phyloP scores from a whole-genome alignment of 164 flowering plant species.

The Paratinospora sagittata region DNA sequence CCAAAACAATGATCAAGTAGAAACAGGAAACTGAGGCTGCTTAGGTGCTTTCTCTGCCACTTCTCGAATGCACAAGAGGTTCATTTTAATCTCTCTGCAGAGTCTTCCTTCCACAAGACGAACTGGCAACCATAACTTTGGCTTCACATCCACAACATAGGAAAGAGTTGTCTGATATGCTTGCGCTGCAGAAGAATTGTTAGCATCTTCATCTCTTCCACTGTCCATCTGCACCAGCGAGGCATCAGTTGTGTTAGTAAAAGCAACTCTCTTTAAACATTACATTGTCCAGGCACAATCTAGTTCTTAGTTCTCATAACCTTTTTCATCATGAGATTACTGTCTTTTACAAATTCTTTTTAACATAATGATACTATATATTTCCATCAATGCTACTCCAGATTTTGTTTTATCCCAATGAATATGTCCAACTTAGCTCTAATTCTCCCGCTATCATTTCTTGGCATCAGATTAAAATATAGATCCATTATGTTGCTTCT shows the following conservation, averaged over 20 bases:
- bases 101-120: slow-evolving; percentile 68
- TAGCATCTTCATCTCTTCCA: slow-evolving; percentile 14
- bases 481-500: too few species aligned
- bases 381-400: too few species aligned
- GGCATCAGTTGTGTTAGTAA: too few species aligned
- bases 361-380: too few species aligned
- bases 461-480: too few species aligned
- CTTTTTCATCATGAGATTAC: too few species aligned
- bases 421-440: background rate
- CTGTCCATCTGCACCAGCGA: slow-evolving; percentile 21
- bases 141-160: slow-evolving; percentile 61
- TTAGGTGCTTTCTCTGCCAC: slow-evolving; percentile 32
- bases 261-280: too few species aligned
- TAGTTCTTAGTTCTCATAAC: too few species aligned
- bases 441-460: background rate
- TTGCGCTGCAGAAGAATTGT: too few species aligned
- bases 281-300: too few species aligned
- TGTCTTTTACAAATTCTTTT: too few species aligned
- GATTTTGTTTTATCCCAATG: background rate
- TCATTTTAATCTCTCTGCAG: slow-evolving; percentile 55
- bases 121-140: slow-evolving; percentile 80
- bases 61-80: slow-evolving; percentile 46
- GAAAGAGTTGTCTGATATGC: slow-evolving; percentile 42
- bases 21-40: background rate
- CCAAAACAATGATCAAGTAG: slow-evolving; percentile 13